Evolutionary conservation across 2,329 filamentous ascomycete species (phyloP).

Genomic region (Simplicillium sp.): DNA sequence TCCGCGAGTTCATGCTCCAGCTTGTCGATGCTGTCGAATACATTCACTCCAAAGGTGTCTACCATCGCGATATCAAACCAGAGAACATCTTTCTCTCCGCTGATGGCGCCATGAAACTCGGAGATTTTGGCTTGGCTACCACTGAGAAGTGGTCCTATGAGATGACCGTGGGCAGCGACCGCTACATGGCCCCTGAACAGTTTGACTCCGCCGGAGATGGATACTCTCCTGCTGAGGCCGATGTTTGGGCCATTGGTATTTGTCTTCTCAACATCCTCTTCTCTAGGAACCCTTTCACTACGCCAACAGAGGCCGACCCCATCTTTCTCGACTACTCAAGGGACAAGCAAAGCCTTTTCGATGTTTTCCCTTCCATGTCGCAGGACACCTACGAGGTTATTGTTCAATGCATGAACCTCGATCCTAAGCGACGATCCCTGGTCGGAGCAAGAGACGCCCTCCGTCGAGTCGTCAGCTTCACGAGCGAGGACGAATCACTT

Average conservation of each 20-base stretch:
- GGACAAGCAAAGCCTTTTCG: conserved; percentile 92
- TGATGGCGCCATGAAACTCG: conserved; percentile 85
- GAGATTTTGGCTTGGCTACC: conserved; percentile 91
- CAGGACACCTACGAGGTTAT: conserved; percentile 96
- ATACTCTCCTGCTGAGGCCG: conserved; percentile 87
- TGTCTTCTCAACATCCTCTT: conserved; percentile 95
- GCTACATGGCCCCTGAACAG: conserved; percentile 98
- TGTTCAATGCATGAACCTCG: conserved; percentile 79
- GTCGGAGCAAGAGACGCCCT: conserved; percentile 69
- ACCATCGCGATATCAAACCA: conserved; percentile 97
- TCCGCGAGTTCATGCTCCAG: conserved; percentile 94
- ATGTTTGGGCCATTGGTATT: conserved; percentile 96
- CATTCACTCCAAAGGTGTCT: conserved; percentile 84
- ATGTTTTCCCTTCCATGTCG: conserved; percentile 97
- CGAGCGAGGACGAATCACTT: conserved; percentile 79
- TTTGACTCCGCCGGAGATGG: conserved; percentile 81
- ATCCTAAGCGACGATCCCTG: conserved; percentile 81
- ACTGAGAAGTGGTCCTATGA: conserved; percentile 86
- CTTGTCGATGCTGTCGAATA: conserved; percentile 82
- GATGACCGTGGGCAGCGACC: conserved; percentile 89
- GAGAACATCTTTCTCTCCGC: conserved; percentile 96
- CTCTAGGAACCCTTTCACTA: conserved; percentile 91
- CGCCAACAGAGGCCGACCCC: conserved; percentile 80
- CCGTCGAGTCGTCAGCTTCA: conserved; percentile 77
- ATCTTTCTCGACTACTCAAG: conserved; percentile 88